phyloP scores from a whole-genome alignment of 345 rosid genomes.

The Luvunga scandens region DNA sequence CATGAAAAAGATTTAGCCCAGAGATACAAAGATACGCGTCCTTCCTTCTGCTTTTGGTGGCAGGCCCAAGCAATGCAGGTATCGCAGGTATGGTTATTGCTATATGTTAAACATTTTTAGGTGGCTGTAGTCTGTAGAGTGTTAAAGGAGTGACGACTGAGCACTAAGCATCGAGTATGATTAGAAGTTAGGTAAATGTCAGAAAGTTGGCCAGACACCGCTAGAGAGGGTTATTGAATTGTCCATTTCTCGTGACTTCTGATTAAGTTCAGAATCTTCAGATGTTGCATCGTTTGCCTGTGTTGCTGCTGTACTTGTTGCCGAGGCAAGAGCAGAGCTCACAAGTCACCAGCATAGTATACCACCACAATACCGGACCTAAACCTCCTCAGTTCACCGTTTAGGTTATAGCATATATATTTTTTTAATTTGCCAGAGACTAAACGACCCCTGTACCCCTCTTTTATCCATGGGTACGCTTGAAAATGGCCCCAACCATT shows the following conservation, averaged over 20 bases:
- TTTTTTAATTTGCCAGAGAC: too few relatives aligned
- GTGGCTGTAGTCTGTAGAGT: too few relatives aligned
- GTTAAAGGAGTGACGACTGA: not conserved
- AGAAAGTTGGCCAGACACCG: not conserved
- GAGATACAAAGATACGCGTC: not conserved
- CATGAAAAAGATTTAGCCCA: not conserved
- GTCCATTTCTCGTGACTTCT: constrained; percentile 16
- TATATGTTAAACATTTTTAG: not conserved
- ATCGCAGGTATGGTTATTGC: not conserved
- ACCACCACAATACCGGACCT: not conserved
- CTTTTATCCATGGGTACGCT: too few relatives aligned
- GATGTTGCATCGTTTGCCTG: not conserved
- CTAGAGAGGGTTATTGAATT: not conserved
- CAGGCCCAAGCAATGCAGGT: not conserved
- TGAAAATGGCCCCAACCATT: too few relatives aligned
- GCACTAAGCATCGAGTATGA: not conserved
- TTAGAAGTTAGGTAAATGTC: constrained; percentile 8
- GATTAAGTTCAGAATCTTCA: constrained; percentile 11
- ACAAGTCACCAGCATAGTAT: too few relatives aligned
- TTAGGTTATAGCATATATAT: not conserved
- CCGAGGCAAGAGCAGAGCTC: too few relatives aligned
- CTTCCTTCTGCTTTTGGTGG: not conserved
- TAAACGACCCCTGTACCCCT: too few relatives aligned
- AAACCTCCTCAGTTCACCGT: not conserved
- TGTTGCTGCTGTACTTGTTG: not conserved